phyloP scores from a whole-genome alignment of 345 rosid species.

The Lepidium sativum region DNA sequence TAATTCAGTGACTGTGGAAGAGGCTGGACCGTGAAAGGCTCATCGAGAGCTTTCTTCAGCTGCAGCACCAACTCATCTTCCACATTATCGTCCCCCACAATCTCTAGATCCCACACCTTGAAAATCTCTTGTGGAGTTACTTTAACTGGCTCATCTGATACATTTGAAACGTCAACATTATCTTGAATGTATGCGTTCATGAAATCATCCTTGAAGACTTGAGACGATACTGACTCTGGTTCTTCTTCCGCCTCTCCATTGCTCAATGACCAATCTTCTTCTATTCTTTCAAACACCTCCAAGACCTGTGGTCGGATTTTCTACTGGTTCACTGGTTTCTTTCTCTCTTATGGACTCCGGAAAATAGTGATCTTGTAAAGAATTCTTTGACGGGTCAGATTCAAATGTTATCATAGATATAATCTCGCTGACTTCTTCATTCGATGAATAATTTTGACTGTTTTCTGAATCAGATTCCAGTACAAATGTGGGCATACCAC shows the following conservation, averaged over 20 bases:
- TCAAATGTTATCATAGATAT: conserved; percentile 12
- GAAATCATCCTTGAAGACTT: conserved; percentile 23
- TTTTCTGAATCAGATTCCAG: conserved; percentile 13
- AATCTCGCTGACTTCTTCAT: conserved; percentile 15
- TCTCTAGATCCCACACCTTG: conserved; percentile 61
- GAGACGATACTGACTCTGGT: not conserved
- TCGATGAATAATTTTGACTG: not conserved
- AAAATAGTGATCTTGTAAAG: conserved; percentile 24
- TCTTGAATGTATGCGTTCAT: conserved; percentile 17
- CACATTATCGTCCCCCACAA: conserved; percentile 43
- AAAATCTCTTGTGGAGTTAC: conserved; percentile 35
- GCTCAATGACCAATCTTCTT: not conserved
- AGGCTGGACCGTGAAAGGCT: conserved; percentile 2
- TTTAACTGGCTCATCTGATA: conserved; percentile 2
- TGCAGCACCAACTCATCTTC: conserved; percentile 46
- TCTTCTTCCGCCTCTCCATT: not conserved
- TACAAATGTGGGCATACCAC: not conserved
- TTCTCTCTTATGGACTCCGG: conserved; percentile 22
- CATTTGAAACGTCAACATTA: not conserved
- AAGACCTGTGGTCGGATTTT: not conserved
- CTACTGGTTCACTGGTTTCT: conserved; percentile 9
- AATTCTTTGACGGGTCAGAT: conserved; percentile 22
- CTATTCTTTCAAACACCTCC: not conserved
- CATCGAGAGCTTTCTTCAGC: conserved; percentile 41
- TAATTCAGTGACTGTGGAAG: conserved; percentile 13